Evolutionary conservation across 2,329 filamentous ascomycete species (phyloP), one percentile per base, ranked within the genome.

Genomic region (Emergomyces pasteurianus): DNA sequence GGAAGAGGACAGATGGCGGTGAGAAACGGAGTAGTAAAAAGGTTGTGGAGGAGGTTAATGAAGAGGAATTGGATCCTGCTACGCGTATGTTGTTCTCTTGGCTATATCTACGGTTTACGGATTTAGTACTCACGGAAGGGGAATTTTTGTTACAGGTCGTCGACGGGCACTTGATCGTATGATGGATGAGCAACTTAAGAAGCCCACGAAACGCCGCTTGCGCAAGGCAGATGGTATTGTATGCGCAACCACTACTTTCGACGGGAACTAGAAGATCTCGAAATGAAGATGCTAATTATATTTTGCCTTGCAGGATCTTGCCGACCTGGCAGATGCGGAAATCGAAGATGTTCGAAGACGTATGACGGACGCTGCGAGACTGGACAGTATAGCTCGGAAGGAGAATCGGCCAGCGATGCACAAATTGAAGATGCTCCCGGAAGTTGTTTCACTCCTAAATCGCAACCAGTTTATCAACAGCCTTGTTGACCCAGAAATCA

Each of bases 341-440:
- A 91, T 99, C 65, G 90, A 90, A 61, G 82, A 87, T 56, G 87
- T 99, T 73, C 94, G 94, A 70, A 82, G 89, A 59, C 85, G 86
- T 61, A 99, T 99, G 92, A 91, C 94, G 66, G 82, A 86, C 66
- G 94, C 94, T 18, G 96, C 92, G 63, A 84, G 92, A 73, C 84
- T 86, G 43, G 94, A 99, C 74, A 92, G 92, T 67, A 79, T 86
- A 60, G 90, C 90, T 46, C 91, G 94, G 67, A 83, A 88, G 65
- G 81, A 86, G 58, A 86, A 88, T 65, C 81, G 90, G 69, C 90
- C 92, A 0, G 94, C 94, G 36, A 84, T 91, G 62, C 87, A 95
- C 77, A 99, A 99, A 78, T 83, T 99, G 53, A 91, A 92, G 77
- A 87, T 99, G 67, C 84, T 99, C 18, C 92, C 92, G 1, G 88